phyloP scores from a whole-genome alignment of 2,329 filamentous ascomycete genomes.

The Diaporthe nobilis region DNA sequence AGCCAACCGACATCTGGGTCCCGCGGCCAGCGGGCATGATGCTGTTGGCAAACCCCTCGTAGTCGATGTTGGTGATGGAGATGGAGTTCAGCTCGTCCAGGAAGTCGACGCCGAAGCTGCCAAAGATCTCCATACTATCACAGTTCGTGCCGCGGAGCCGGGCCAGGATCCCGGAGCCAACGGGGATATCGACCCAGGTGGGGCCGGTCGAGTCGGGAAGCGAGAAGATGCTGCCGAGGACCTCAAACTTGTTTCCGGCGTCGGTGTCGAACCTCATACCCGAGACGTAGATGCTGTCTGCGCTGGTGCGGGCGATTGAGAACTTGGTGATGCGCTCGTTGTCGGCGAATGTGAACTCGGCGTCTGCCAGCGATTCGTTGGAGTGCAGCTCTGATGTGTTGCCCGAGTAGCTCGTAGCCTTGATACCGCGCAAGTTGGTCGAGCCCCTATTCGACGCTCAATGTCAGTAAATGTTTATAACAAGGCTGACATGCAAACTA shows the following conservation, averaged over 20 bases:
- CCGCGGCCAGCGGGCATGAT: slow-evolving; percentile 41
- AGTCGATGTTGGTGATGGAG: slow-evolving; percentile 41
- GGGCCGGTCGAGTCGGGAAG: neutral
- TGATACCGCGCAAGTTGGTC: slow-evolving; percentile 12
- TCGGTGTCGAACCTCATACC: slow-evolving; percentile 25
- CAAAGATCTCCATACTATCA: slow-evolving; percentile 32
- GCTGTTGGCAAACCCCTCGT: slow-evolving; percentile 41
- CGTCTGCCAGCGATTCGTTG: slow-evolving; percentile 2
- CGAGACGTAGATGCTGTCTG: neutral
- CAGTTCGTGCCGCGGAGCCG: slow-evolving; percentile 40
- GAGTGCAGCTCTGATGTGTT: slow-evolving; percentile 24
- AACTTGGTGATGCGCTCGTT: slow-evolving; percentile 38
- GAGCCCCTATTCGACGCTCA: neutral
- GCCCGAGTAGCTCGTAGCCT: slow-evolving; percentile 25
- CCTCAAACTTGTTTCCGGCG: neutral
- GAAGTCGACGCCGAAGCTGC: slow-evolving; percentile 41
- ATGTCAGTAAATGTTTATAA: neutral
- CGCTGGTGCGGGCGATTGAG: neutral
- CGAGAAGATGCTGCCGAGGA: neutral
- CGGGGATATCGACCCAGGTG: neutral
- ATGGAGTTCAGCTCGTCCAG: slow-evolving; percentile 43
- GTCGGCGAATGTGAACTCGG: slow-evolving; percentile 23
- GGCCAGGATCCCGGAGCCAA: slow-evolving; percentile 37
- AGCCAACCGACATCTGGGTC: slow-evolving; percentile 41
- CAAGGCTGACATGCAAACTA: neutral